These are phyloP conservation scores for Aspergillus haitiensis DNA, from an alignment of 495 filamentous ascomycete species.

Conservation along the genomic window DNA sequence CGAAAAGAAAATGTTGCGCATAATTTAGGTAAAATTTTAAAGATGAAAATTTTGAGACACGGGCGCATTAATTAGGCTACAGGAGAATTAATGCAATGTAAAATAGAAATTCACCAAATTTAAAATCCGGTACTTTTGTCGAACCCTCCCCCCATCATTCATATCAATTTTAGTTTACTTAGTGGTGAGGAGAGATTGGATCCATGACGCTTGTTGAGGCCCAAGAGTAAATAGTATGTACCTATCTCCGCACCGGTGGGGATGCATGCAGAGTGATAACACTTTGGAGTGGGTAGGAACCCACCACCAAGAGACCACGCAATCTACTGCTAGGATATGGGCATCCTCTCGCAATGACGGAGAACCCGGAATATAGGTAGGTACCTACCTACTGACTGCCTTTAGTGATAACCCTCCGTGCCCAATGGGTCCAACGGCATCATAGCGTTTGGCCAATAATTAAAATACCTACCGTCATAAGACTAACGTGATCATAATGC, in stretches of 20 bases:
- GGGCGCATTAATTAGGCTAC: too few relatives aligned
- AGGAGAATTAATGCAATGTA: too few relatives aligned
- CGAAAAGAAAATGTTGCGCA: too few relatives aligned
- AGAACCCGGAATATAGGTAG: not conserved
- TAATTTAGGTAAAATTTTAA: too few relatives aligned
- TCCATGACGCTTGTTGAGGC: conserved; percentile 1
- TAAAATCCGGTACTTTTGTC: too few relatives aligned
- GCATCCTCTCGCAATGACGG: not conserved
- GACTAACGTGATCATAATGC: too few relatives aligned
- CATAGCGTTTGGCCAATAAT: not conserved
- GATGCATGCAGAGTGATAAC: conserved; percentile 19
- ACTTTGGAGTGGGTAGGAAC: not conserved
- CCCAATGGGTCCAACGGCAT: not conserved
- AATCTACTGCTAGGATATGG: not conserved
- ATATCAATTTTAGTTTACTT: too few relatives aligned
- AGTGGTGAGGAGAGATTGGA: conserved; percentile 5
- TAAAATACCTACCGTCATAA: not conserved
- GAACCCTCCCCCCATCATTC: too few relatives aligned
- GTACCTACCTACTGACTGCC: too few relatives aligned
- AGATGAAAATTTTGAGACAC: too few relatives aligned
- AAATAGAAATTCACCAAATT: too few relatives aligned
- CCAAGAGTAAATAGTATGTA: conserved; percentile 4
- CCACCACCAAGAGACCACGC: conserved; percentile 1
- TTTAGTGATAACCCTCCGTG: too few relatives aligned
- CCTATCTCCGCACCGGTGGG: conserved; percentile 29